Evolutionary conservation across 2,329 filamentous ascomycete species (phyloP).

Genomic region (Neofusicoccum sp.): DNA sequence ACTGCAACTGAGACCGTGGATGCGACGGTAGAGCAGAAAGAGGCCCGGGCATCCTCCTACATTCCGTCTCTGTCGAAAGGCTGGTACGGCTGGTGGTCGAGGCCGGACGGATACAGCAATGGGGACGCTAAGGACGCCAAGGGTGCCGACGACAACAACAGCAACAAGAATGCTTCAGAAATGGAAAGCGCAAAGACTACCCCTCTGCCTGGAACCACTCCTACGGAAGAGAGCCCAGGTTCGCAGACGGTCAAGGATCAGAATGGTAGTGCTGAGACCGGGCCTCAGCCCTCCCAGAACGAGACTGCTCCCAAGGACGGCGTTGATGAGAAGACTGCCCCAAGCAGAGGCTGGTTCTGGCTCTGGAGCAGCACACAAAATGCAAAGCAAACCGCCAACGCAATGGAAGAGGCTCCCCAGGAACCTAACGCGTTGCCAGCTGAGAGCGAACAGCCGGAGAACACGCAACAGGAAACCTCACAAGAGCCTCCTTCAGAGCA

Average conservation of each 20-base stretch:
- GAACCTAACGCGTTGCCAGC: not conserved
- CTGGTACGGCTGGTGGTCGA: conserved; percentile 53
- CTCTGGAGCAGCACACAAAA: conserved; percentile 51
- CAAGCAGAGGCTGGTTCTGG: conserved; percentile 48
- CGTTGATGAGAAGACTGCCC: conserved; percentile 22
- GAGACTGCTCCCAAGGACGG: not conserved
- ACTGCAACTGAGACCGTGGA: not conserved
- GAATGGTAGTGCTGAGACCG: conserved; percentile 25
- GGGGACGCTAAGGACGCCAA: conserved; percentile 30
- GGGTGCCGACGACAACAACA: conserved; percentile 16
- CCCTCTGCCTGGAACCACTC: conserved; percentile 39
- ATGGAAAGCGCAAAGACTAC: conserved; percentile 41
- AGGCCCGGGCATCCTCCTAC: conserved; percentile 17
- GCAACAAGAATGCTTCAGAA: conserved; percentile 21
- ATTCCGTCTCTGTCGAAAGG: conserved; percentile 25
- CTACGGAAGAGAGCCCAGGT: conserved; percentile 32
- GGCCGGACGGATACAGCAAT: conserved; percentile 48
- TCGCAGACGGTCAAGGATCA: conserved; percentile 20
- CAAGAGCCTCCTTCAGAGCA: not conserved
- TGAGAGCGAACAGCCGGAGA: not conserved
- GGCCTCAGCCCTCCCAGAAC: not conserved
- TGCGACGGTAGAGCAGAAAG: conserved; percentile 21
- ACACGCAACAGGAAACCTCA: not conserved
- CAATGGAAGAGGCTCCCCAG: conserved; percentile 1
- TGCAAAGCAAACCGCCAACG: conserved; percentile 26